Conservation (phyloP, 2,329 filamentous ascomycete species). For the Colletotrichum falcatum region DNA sequence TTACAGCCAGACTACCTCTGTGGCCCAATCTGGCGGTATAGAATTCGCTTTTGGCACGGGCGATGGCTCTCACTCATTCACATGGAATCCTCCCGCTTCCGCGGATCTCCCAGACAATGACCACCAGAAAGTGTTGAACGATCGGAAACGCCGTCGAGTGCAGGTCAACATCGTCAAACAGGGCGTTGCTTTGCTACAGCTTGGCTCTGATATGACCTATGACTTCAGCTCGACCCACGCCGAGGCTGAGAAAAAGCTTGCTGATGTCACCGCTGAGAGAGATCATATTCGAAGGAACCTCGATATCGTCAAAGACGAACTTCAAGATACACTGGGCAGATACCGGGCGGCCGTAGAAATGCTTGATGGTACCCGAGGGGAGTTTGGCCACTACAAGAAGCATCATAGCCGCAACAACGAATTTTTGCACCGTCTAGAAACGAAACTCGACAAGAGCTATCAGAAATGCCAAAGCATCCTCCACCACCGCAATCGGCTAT, state of each 20-base stretch:
- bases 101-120: neutral
- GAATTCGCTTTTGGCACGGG: neutral
- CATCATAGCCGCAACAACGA: neutral
- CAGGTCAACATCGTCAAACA: conserved; percentile 23
- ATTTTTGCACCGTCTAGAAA: neutral
- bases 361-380: neutral
- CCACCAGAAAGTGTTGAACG: neutral
- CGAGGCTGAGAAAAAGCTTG: conserved; percentile 16
- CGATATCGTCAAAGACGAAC: neutral
- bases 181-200: conserved; percentile 2
- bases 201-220: conserved; percentile 12
- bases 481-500: neutral
- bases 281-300: conserved; percentile 2
- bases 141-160: conserved; percentile 21
- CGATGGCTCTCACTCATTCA: neutral
- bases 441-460: neutral
- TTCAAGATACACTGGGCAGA: neutral
- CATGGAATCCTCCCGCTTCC: neutral
- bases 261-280: neutral
- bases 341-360: neutral
- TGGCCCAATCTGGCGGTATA: neutral
- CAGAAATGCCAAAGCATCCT: neutral
- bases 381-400: neutral
- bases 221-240: conserved; percentile 16
- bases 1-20: neutral